These are phyloP conservation scores for Aciculosporium take DNA, from an alignment of 2,329 filamentous ascomycete species.

Conservation along the genomic window DNA sequence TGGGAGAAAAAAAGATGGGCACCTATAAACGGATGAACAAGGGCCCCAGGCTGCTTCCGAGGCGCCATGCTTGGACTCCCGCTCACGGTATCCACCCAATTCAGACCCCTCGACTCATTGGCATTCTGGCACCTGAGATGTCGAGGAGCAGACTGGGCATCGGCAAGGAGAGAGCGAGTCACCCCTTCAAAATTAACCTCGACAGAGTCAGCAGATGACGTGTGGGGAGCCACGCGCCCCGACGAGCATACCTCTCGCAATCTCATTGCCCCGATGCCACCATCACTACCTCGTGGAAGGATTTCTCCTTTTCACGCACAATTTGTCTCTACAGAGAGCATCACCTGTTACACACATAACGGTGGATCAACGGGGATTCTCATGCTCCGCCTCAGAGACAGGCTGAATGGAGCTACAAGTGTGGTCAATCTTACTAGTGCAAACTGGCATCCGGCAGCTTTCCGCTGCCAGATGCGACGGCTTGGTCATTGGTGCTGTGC, in stretches of 20 bases:
- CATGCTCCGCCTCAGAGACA: neutral
- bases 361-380: neutral
- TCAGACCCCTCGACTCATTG: slow-evolving; percentile 3
- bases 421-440: neutral
- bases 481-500: slow-evolving; percentile 2
- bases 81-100: slow-evolving; percentile 9
- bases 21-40: neutral
- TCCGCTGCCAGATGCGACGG: slow-evolving; percentile 5
- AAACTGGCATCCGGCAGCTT: neutral
- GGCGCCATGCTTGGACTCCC: slow-evolving; percentile 12
- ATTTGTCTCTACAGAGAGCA: neutral
- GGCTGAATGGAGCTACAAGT: neutral
- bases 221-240: slow-evolving; percentile 3
- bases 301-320: neutral
- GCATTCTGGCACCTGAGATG: neutral
- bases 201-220: neutral
- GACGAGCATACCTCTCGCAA: slow-evolving; percentile 2
- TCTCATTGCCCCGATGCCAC: neutral
- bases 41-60: slow-evolving; percentile 12
- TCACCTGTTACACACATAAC: neutral
- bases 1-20: slow-evolving; percentile 3
- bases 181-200: too few species aligned
- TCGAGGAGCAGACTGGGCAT: neutral
- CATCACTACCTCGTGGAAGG: neutral
- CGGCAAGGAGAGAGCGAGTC: too few species aligned